phyloP scores from a whole-genome alignment of 1,284 basidiomycete genomes.

The Puccinia triticina region DNA sequence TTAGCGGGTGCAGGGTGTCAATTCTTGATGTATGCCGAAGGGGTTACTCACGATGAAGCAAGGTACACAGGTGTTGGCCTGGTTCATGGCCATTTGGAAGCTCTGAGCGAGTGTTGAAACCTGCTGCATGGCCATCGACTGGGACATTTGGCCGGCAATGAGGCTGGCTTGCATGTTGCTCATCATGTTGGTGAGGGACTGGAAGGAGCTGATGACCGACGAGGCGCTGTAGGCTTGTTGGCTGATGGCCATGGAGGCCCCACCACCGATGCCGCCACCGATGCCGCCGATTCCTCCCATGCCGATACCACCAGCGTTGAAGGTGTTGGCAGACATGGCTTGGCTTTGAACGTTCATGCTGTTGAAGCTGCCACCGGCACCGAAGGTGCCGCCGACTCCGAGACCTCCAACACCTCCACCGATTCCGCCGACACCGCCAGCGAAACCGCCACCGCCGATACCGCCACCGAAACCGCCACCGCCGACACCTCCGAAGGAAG shows the following conservation, averaged over 20 bases:
- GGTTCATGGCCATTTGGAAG: not conserved
- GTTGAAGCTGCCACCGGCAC: too few species aligned
- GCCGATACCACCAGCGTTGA: too few species aligned
- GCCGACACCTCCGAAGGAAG: too few species aligned
- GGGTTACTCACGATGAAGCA: not conserved
- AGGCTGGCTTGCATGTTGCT: not conserved
- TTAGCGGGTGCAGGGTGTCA: not conserved
- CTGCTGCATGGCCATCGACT: not conserved
- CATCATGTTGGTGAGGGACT: not conserved
- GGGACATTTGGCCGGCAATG: not conserved
- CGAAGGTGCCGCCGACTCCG: not conserved
- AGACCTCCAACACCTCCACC: not conserved
- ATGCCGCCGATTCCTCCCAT: too few species aligned
- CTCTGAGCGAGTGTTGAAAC: not conserved
- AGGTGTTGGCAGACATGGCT: too few species aligned
- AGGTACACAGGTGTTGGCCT: not conserved
- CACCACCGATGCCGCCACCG: slow-evolving; percentile 1
- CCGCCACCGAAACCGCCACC: too few species aligned
- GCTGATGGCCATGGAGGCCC: too few species aligned
- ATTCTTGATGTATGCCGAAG: not conserved
- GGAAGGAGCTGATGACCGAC: not conserved
- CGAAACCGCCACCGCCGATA: not conserved
- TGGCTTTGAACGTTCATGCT: too few species aligned
- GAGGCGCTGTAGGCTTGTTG: not conserved
- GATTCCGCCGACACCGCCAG: not conserved